Conservation (phyloP, 2,329 filamentous ascomycete genomes). For the Fusarium brevicatenulatum region DNA sequence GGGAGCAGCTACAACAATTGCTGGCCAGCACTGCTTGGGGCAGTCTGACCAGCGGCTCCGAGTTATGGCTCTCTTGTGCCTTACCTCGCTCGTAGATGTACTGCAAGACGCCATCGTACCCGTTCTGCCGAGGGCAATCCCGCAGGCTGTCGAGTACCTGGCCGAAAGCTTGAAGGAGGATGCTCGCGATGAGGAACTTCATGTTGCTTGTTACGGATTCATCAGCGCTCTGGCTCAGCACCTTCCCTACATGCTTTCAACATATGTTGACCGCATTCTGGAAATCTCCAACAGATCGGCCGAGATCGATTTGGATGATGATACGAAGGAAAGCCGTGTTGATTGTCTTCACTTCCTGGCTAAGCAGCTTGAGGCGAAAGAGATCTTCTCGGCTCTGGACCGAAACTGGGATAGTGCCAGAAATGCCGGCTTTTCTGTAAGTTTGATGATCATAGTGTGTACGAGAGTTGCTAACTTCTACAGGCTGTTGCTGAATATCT, state of each 20-base stretch:
- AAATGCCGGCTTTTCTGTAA: slow-evolving; percentile 69
- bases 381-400: slow-evolving; percentile 78
- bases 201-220: slow-evolving; percentile 85
- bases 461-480: slow-evolving; percentile 45
- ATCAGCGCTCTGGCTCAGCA: slow-evolving; percentile 83
- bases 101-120: slow-evolving; percentile 87
- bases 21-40: slow-evolving; percentile 79
- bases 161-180: slow-evolving; percentile 66
- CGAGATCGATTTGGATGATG: slow-evolving; percentile 66
- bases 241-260: slow-evolving; percentile 88
- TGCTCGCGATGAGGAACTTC: slow-evolving; percentile 69
- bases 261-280: slow-evolving; percentile 78
- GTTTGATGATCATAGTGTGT: slow-evolving; percentile 43
- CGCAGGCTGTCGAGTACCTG: slow-evolving; percentile 77
- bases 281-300: slow-evolving; percentile 78
- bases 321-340: slow-evolving; percentile 71
- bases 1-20: slow-evolving; percentile 79
- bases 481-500: slow-evolving; percentile 76
- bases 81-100: slow-evolving; percentile 90
- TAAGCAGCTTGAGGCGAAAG: slow-evolving; percentile 79
- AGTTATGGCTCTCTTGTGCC: slow-evolving; percentile 85
- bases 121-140: slow-evolving; percentile 79
- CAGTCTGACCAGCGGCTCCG: slow-evolving; percentile 77
- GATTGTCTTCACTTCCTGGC: slow-evolving; percentile 80
- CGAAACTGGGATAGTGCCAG: slow-evolving; percentile 77